phyloP scores from a whole-genome alignment of 768 basidiomycete genomes.

The Tulasnella sp. region DNA sequence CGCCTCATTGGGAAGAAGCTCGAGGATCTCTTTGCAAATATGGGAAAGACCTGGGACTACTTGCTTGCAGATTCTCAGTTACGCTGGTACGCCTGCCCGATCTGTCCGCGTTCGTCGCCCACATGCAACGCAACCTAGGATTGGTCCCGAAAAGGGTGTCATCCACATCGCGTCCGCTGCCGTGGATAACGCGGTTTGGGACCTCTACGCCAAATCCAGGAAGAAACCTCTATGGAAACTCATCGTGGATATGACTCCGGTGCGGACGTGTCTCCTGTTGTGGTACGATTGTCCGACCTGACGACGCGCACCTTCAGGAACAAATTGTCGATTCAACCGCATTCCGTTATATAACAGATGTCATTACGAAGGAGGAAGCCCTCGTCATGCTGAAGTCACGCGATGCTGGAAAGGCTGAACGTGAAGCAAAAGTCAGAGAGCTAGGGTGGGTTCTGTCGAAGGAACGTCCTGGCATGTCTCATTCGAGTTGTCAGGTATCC shows the following conservation, averaged over 20 bases:
- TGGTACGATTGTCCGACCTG: background rate
- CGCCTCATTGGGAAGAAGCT: constrained; percentile 74
- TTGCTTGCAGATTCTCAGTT: constrained; percentile 81
- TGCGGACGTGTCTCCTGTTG: constrained; percentile 22
- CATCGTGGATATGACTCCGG: constrained; percentile 79
- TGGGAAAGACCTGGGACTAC: constrained; percentile 85
- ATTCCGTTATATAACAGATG: constrained; percentile 80
- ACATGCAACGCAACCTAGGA: constrained; percentile 34
- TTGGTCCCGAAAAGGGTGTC: constrained; percentile 91
- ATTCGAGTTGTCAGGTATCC: constrained; percentile 50
- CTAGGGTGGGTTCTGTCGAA: constrained; percentile 37
- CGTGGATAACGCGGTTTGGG: constrained; percentile 90
- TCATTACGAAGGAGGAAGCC: constrained; percentile 83
- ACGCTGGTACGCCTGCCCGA: constrained; percentile 49
- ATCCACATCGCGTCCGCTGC: constrained; percentile 83
- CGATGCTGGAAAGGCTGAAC: constrained; percentile 60
- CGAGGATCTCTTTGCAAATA: constrained; percentile 71
- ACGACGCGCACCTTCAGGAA: constrained; percentile 35
- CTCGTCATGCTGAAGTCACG: constrained; percentile 66
- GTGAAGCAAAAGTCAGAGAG: constrained; percentile 63
- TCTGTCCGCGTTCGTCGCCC: background rate
- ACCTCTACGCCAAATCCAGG: constrained; percentile 70
- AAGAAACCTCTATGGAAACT: constrained; percentile 91
- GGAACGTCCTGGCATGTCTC: background rate
- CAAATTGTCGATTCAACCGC: constrained; percentile 63